phyloP scores from a whole-genome alignment of 2,329 filamentous ascomycete genomes.

The Helminthosporium solani region DNA sequence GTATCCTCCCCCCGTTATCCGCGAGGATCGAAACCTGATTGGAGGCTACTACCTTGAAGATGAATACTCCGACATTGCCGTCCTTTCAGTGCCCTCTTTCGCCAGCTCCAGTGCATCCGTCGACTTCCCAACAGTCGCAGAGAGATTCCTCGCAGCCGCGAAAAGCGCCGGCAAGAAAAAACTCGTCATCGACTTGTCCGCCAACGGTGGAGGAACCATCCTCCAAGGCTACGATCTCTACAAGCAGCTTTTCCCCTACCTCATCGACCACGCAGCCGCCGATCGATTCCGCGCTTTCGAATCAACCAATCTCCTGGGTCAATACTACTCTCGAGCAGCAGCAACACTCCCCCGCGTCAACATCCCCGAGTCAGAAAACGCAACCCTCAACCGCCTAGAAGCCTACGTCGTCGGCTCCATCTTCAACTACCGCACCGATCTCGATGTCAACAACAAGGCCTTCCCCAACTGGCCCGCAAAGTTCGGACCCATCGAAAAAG shows the following conservation, averaged over 20 bases:
- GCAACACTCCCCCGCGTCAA: constrained; percentile 31
- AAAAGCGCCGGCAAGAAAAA: constrained; percentile 57
- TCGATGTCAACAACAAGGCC: constrained; percentile 52
- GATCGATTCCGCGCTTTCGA: constrained; percentile 55
- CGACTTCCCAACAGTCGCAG: constrained; percentile 46
- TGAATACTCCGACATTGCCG: constrained; percentile 49
- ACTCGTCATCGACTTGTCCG: constrained; percentile 60
- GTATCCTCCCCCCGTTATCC: constrained; percentile 48
- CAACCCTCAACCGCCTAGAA: constrained; percentile 39
- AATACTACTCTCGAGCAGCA: constrained; percentile 41
- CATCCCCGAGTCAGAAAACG: constrained; percentile 29
- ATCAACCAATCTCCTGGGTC: constrained; percentile 47
- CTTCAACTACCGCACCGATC: constrained; percentile 51
- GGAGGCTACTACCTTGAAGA: constrained; percentile 50
- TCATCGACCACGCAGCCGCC: constrained; percentile 51
- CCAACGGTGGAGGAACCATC: constrained; percentile 61
- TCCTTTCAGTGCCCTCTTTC: constrained; percentile 48
- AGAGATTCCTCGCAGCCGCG: constrained; percentile 45
- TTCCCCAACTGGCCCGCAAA: constrained; percentile 51
- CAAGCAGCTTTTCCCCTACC: constrained; percentile 55
- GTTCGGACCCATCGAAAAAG: constrained; percentile 42
- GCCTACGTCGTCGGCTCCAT: constrained; percentile 43
- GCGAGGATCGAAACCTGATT: constrained; percentile 46
- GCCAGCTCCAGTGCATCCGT: constrained; percentile 33
- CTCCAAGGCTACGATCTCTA: constrained; percentile 64